Base-by-base conservation (phyloP, 2,329 filamentous ascomycete genomes). In the Uncinocarpus reesii region DNA sequence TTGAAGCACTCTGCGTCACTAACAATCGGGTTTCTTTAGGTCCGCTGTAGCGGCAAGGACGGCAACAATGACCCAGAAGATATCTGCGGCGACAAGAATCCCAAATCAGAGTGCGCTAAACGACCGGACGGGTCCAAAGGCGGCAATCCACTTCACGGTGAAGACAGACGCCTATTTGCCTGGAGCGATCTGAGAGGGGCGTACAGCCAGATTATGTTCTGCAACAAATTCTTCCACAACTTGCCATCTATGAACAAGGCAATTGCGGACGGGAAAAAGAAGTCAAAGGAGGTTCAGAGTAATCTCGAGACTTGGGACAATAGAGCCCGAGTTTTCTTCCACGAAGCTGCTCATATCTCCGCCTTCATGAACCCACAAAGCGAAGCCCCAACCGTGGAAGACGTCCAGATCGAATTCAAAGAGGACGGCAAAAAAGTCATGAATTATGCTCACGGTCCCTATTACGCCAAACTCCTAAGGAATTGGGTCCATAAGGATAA, bases 221-320 rank as follows among this genome's bases (percentile, higher is more conserved):
- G 42, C 24, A 37, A 37, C 13, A 45, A 36, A 24, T 45, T 45
- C 32, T 45, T 45, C 31, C 36, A 36, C 8, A 32, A 45, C 10
- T 11, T 45, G 31, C 42, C 31, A n/a, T 45, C 42, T 35, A 26
- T 37, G 42, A 45, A 37, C 20, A 15, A 28, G 18, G 42, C 42
- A 13, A 35, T 37, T 13, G 3, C 13, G 3, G 11, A 36, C 3
- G 42, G 42, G 5, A 45, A 45, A 24, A 37, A 28, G 21, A 45
- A 45, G 15, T 21, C 31, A 29, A 45, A 45, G 16, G 42, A 37
- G 13, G 20, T 37, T 26, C 42, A 45, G 23, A 16, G 37, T 36
- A 45, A 45, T 18, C 31, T 45, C n/a, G 42, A 45, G n/a, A 18
- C 31, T 5, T 45, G 42, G 42, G 42, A 45, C n/a, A 45, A 45